Conservation (phyloP, 2,329 filamentous ascomycete species). For the Clarireedia sp. region DNA sequence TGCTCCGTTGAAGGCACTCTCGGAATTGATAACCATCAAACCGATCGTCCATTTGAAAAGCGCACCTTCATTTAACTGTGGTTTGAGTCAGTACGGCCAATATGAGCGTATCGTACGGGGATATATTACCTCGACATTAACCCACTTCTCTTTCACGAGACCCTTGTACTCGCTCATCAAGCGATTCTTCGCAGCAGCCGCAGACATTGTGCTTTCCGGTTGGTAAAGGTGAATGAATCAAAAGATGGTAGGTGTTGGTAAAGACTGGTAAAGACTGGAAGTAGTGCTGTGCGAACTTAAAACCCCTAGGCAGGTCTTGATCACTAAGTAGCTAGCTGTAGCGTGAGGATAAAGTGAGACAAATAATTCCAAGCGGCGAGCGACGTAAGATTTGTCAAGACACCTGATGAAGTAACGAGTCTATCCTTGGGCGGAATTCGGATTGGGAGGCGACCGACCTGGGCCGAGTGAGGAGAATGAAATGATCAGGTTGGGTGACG, state of each 20-base stretch:
- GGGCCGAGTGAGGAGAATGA: background rate
- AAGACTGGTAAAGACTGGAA: background rate
- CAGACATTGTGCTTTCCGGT: constrained; percentile 13
- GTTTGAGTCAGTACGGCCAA: constrained; percentile 10
- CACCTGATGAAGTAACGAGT: background rate
- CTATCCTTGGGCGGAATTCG: background rate
- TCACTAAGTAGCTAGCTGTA: background rate
- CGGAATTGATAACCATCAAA: constrained; percentile 85
- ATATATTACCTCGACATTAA: constrained; percentile 69
- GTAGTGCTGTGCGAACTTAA: background rate
- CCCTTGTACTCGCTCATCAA: constrained; percentile 83
- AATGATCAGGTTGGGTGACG: background rate
- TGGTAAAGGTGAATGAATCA: background rate
- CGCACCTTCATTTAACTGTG: constrained; percentile 59
- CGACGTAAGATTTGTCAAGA: background rate
- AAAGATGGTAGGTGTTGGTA: background rate
- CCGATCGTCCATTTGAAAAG: constrained; percentile 82
- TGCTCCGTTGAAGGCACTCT: constrained; percentile 84
- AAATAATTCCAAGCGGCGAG: too few relatives aligned
- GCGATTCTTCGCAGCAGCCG: constrained; percentile 60
- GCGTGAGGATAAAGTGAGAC: too few relatives aligned
- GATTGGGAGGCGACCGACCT: background rate
- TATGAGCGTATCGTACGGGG: background rate
- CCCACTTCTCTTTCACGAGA: constrained; percentile 85
- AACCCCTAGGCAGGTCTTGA: background rate